phyloP scores from a whole-genome alignment of 768 basidiomycete genomes.

The Auriscalpium orientale region DNA sequence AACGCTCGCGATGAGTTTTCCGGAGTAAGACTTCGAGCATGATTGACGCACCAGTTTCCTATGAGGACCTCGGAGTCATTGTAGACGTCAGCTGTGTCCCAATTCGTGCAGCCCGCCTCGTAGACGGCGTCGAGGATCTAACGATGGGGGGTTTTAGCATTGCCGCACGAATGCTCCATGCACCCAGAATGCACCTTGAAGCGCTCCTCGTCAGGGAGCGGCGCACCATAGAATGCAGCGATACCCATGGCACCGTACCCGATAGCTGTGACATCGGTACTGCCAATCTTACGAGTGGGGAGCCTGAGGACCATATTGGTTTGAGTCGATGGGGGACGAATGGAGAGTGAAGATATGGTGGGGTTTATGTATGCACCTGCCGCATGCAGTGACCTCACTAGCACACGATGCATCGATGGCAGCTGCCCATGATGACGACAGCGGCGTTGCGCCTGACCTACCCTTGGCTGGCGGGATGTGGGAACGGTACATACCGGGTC shows the following conservation, averaged over 20 bases:
- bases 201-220: slow-evolving; percentile 46
- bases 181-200: slow-evolving; percentile 30
- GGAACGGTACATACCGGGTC: no score
- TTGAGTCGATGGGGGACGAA: no score
- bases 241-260: slow-evolving; percentile 61
- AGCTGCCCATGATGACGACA: no score
- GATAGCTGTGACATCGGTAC: slow-evolving; percentile 38
- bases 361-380: no score
- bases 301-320: slow-evolving; percentile 10
- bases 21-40: not conserved
- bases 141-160: not conserved
- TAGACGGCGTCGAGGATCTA: slow-evolving; percentile 38
- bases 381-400: no score
- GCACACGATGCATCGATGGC: no score
- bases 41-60: slow-evolving; percentile 30
- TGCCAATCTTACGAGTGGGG: slow-evolving; percentile 39
- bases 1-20: no score
- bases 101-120: slow-evolving; percentile 34
- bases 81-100: slow-evolving; percentile 41
- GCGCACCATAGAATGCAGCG: slow-evolving; percentile 39
- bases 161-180: no score
- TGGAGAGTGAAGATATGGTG: no score
- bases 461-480: no score
- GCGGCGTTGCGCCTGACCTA: no score
- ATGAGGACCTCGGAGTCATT: slow-evolving; percentile 36